Evolutionary conservation across 2,329 filamentous ascomycete genomes (phyloP).

Genomic region (Trichoderma semiorbis): DNA sequence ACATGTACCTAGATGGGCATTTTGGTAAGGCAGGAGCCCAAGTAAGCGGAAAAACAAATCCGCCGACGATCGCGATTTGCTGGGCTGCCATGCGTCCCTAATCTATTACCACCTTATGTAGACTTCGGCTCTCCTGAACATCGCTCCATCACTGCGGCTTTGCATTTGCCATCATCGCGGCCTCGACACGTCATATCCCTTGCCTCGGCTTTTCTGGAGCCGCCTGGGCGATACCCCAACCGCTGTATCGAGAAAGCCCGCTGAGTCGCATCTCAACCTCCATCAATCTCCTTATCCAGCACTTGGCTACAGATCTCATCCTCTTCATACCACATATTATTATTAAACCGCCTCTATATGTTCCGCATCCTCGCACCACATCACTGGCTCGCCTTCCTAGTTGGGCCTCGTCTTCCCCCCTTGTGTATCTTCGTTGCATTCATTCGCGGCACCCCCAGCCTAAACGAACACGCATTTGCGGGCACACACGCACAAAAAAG

Average conservation of each 20-base stretch:
- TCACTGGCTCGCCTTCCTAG: slow-evolving; percentile 21
- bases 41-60: slow-evolving; percentile 9
- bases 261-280: neutral
- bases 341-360: neutral
- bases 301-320: neutral
- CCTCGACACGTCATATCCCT: slow-evolving; percentile 8
- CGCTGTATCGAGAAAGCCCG: neutral
- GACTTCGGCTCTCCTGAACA: neutral
- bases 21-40: neutral
- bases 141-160: neutral
- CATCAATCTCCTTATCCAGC: neutral
- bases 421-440: slow-evolving; percentile 10
- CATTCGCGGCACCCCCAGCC: slow-evolving; percentile 1
- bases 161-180: slow-evolving; percentile 3
- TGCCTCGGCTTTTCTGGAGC: neutral
- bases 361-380: slow-evolving; percentile 15
- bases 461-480: neutral
- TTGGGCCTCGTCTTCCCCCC: slow-evolving; percentile 17
- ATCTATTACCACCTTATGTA: neutral
- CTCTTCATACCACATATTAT: neutral
- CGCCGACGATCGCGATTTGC: neutral
- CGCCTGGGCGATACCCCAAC: neutral
- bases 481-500: neutral
- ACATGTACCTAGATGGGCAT: neutral
- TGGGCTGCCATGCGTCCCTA: neutral